These are phyloP conservation scores for Crithidia bombi DNA, from an alignment of 208 protist genomes.

Conservation along the genomic window DNA sequence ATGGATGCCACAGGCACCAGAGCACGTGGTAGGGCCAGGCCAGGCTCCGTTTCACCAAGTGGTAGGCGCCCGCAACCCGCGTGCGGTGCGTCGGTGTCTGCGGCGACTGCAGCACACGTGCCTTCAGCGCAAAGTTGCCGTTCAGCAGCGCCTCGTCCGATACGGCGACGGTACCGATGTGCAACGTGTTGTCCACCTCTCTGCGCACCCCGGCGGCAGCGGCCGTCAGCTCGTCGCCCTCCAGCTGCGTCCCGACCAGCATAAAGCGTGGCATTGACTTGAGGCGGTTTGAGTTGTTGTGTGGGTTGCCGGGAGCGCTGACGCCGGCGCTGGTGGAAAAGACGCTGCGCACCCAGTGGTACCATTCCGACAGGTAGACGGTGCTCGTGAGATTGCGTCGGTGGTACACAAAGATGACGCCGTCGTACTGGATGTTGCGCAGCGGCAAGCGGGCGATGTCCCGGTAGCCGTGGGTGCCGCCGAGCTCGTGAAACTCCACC, in stretches of 20 bases:
- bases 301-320: not conserved
- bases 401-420: conserved; percentile 82
- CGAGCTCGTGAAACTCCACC: conserved; percentile 81
- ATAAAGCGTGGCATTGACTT: conserved; percentile 36
- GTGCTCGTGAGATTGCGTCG: conserved; percentile 61
- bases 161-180: conserved; percentile 18
- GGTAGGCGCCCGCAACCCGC: not conserved
- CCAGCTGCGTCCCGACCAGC: conserved; percentile 51
- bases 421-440: conserved; percentile 61
- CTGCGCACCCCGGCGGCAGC: conserved; percentile 13
- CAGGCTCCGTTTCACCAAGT: not conserved
- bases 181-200: conserved; percentile 11
- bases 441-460: conserved; percentile 48
- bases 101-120: conserved; percentile 22
- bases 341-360: conserved; percentile 41
- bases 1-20: conserved; percentile 36
- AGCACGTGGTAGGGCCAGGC: conserved; percentile 26
- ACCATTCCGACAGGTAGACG: conserved; percentile 57
- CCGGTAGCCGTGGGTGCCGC: conserved; percentile 68
- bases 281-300: not conserved
- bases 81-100: conserved; percentile 5
- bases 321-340: conserved; percentile 13
- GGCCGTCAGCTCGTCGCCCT: conserved; percentile 16
- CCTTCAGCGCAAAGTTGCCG: conserved; percentile 32
- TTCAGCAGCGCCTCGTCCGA: conserved; percentile 43